Base-by-base conservation (phyloP, 768 basidiomycete species). In the Termitomyces sp. region DNA sequence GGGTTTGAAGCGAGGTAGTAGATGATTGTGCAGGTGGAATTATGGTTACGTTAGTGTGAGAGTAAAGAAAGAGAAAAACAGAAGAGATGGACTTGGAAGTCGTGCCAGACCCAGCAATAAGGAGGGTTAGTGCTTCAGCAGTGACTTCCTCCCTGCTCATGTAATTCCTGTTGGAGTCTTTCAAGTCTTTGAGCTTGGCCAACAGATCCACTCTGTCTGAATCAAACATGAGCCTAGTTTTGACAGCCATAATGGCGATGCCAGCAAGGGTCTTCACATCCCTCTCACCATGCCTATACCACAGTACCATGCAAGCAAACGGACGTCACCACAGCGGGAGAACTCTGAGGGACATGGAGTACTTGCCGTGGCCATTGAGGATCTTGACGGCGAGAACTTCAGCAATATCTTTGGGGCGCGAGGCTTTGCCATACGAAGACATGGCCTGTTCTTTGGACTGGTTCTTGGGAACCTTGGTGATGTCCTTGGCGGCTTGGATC, bases 41-140 rank as follows among this genome's bases (percentile, higher is more conserved):
- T 93, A 55, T 42, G 37, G 10, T 7, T 32, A 32, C 2, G 21
- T 52, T 8, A 40, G 21, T 22, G n/a, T 6, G 30, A 3, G 22
- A 9, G 44, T 28, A 28, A 3, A 2, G 24, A 10, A 3, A 32
- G 22, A 35, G 30, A 8, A 5, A 28, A 19, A 22, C n/a, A 19
- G 9, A 41, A 21, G 2, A 6, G 22, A 65, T 84, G 56, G 61
- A 91, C 90, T 96, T 97, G 45, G 93, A 93, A 0, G 93, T 95
- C 1, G 93, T 97, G 64, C 96, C 93, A 3, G 87, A 89, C 1
- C 93, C 93, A 5, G 91, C 91, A 59, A 94, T 93, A 17, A 94
- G 77, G 48, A 93, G 82, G 1, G 92, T 93, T 21, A 90, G 70
- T 43, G 88, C 87, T 71, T 97, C 94, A 0, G 93, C 93, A 1